Percentiles rank a stretch among this genome's conserved stretches.
Conservation (phyloP, 129 eudicot genomes). For the Calendula officinalis region DNA sequence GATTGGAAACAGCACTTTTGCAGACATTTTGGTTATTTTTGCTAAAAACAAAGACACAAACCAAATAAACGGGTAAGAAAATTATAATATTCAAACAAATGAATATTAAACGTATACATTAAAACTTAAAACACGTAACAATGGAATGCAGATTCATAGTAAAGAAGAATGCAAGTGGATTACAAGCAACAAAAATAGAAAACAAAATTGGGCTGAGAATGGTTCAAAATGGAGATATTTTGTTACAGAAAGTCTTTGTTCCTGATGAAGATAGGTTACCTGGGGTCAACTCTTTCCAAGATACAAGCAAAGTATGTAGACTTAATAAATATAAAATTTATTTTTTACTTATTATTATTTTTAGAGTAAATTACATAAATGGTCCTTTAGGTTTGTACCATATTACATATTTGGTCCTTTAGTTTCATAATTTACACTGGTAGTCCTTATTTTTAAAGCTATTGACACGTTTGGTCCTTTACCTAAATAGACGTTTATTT, state of each 20-base stretch:
- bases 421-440: no score
- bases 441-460: no score
- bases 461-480: no score
- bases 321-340: background rate
- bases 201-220: slow-evolving; percentile 89
- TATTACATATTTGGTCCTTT: no score
- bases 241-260: slow-evolving; percentile 72
- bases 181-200: slow-evolving; percentile 85
- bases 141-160: slow-evolving; percentile 55
- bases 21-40: slow-evolving; percentile 84
- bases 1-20: slow-evolving; percentile 99
- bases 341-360: background rate
- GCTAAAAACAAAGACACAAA: slow-evolving; percentile 78
- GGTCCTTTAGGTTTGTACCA: no score
- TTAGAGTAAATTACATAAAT: no score
- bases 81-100: background rate
- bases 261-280: slow-evolving; percentile 92
- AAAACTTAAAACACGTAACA: background rate
- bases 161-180: slow-evolving; percentile 77
- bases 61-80: slow-evolving; percentile 89
- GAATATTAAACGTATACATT: background rate
- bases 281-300: slow-evolving; percentile 94
- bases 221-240: slow-evolving; percentile 96
- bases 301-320: slow-evolving; percentile 77
- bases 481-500: no score